Base-by-base conservation (phyloP, 164 flowering plant genomes). In the Piper betle region DNA sequence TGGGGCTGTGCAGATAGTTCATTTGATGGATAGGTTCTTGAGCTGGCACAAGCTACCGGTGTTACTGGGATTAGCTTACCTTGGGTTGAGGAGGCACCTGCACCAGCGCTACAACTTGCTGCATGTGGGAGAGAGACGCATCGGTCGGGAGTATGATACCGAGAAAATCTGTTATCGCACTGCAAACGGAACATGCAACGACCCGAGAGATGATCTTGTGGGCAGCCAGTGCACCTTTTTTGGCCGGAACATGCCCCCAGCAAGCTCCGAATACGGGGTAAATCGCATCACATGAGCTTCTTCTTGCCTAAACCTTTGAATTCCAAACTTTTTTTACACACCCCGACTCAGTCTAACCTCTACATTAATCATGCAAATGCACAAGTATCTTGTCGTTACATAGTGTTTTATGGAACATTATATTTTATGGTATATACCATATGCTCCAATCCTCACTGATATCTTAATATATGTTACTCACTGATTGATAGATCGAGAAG, bases 41-140 rank as follows among this genome's bases (percentile, higher is more conserved):
- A 37, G 62, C 52, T 79, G 82, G 82, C 79, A 75, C 55, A 59
- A 74, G 3, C 56, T 79, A 18, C 82, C 82, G 6, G 82, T 79
- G 55, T 40, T 77, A 15, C 41, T 79, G 54, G 82, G 80, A 43
- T 50, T 77, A 48, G 8, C 57, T 16, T 79, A 79, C 61, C 63
- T 79, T 40, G 77, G 54, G 15, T 61, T 69, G 1, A 65, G 82
- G 6, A 67, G 82, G 13, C 78, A 61, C 42, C 69, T 79, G 55
- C 78, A 72, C 59, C 58, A 72, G 20, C 46, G 65, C 39, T 79
- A 76, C 66, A 79, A 76, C 54, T 66, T 79, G n/a, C 46, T 77
- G 15, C 70, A 71, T 39, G 82, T 79, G 6, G 82, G 82, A 5
- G 43, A 17, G 5, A 66, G 71, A 9, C 76, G 73, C 0, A n/a